Evolutionary conservation across 768 basidiomycete genomes (phyloP), one percentile per base, ranked within the genome.

Genomic region (Galerina sulciceps): DNA sequence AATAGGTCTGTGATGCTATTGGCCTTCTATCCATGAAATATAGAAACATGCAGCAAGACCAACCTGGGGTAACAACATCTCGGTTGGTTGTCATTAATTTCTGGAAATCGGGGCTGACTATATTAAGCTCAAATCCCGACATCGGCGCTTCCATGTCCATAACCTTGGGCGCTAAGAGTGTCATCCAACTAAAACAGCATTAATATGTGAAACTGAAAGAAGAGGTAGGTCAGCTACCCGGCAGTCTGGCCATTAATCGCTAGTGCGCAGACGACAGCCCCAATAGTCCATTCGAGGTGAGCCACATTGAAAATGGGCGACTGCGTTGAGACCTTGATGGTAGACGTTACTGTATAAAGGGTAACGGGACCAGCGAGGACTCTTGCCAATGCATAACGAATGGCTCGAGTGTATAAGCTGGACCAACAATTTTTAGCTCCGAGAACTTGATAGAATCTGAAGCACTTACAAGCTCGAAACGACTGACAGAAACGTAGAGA

Each of bases 91-190:
- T 45, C 63, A 65, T 60, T 10, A 67, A 55, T 3, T 51, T 40
- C 42, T 59, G 55, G 34, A 67, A 67, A 22, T 51, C 57, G 4
- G 54, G 23, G 36, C 59, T 65, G 6, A 54, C 40, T 18, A 67
- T 36, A 42, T 67, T 59, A n/a, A 67, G 49, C 38, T 65, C 66
- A 41, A 62, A 63, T 14, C 66, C 66, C 11, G 52, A 35, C 55
- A 67, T 65, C 3, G 50, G 36, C 1, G 60, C 45, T 13, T 51
- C 23, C 37, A 59, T 36, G 34, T 58, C 47, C 22, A 67, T 64
- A 8, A 36, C 31, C 53, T 64, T 61, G 1, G 66, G 66, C 11
- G 55, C 53, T 23, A 63, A 34, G 5, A 67, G 57, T 4, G 66
- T 67, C 4, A 62, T 57, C 50, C 57, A 67, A 10, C 66, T 67